A percentile compares a stretch with the other conserved stretches of the same genome.
These are phyloP conservation scores for Trametes hirsuta DNA, from an alignment of 1,284 basidiomycete genomes.

Conservation along the genomic window DNA sequence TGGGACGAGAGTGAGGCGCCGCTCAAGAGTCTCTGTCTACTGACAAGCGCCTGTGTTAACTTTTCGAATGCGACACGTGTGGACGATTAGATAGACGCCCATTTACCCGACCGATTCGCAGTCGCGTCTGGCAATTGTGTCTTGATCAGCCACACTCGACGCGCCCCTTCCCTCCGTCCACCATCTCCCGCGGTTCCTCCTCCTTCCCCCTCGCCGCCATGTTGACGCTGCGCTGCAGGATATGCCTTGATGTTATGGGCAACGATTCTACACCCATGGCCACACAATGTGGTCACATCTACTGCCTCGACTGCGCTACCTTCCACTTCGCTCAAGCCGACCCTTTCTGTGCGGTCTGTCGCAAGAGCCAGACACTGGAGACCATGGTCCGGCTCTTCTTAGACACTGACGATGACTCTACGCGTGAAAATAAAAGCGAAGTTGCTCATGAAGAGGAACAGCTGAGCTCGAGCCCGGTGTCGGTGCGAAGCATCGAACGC, in stretches of 20 bases:
- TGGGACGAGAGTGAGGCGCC: background rate
- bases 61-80: constrained; percentile 11
- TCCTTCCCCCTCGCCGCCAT: constrained; percentile 6
- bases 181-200: constrained; percentile 4
- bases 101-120: constrained; percentile 9
- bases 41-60: constrained; percentile 7
- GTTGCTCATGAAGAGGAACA: background rate
- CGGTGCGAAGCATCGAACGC: constrained; percentile 14
- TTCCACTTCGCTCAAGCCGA: constrained; percentile 28
- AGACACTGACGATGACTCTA: constrained; percentile 12
- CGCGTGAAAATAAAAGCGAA: background rate
- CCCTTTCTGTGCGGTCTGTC: constrained; percentile 31
- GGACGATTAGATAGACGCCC: constrained; percentile 9
- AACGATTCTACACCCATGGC: constrained; percentile 20
- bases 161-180: constrained; percentile 8
- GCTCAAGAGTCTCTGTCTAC: background rate
- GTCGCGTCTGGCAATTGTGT: constrained; percentile 6
- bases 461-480: constrained; percentile 13
- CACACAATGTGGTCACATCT: constrained; percentile 35
- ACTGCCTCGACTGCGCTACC: constrained; percentile 34
- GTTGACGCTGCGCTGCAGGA: constrained; percentile 28
- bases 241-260: constrained; percentile 30
- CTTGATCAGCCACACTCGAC: constrained; percentile 11
- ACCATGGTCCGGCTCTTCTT: constrained; percentile 30
- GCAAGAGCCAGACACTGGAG: constrained; percentile 25